Conservation (phyloP, 2,329 filamentous ascomycete genomes). For the Phialophora macrospora region DNA sequence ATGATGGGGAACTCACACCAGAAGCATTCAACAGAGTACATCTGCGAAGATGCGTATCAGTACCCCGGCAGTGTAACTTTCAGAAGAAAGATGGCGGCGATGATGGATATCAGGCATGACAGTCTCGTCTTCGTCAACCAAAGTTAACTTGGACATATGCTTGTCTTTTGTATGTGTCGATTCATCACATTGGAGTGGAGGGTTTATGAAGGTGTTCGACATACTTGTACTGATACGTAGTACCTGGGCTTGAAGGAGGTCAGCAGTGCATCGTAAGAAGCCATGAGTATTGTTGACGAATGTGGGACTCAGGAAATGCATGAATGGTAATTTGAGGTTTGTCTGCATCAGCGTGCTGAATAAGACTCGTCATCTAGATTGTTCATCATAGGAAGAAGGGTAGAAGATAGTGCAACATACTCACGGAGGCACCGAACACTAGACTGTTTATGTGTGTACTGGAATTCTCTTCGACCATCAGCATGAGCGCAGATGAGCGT, state of each 20-base stretch:
- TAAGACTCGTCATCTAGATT: constrained; percentile 69
- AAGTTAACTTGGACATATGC: constrained; percentile 88
- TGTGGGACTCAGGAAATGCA: constrained; percentile 56
- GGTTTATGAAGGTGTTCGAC: not conserved
- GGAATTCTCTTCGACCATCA: not conserved
- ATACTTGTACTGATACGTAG: not conserved
- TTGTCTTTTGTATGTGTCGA: constrained; percentile 84
- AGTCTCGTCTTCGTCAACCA: constrained; percentile 56
- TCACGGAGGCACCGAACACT: not conserved
- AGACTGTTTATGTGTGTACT: not conserved
- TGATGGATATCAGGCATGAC: constrained; percentile 45
- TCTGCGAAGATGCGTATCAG: constrained; percentile 4
- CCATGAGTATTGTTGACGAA: not conserved
- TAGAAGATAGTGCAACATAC: not conserved
- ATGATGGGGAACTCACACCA: not conserved
- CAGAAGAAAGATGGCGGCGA: not conserved
- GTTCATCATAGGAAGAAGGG: constrained; percentile 53
- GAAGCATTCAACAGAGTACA: not conserved
- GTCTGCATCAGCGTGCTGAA: constrained; percentile 65
- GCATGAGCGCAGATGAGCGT: constrained; percentile 1
- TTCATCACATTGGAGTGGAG: constrained; percentile 71
- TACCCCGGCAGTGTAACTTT: not conserved
- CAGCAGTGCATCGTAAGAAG: not conserved
- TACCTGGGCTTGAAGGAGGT: not conserved
- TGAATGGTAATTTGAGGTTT: constrained; percentile 63